Evolutionary conservation across 352 stramenopile genomes (phyloP), one percentile per base, ranked within the genome.

Genomic region (Phytophthora nicotianae): DNA sequence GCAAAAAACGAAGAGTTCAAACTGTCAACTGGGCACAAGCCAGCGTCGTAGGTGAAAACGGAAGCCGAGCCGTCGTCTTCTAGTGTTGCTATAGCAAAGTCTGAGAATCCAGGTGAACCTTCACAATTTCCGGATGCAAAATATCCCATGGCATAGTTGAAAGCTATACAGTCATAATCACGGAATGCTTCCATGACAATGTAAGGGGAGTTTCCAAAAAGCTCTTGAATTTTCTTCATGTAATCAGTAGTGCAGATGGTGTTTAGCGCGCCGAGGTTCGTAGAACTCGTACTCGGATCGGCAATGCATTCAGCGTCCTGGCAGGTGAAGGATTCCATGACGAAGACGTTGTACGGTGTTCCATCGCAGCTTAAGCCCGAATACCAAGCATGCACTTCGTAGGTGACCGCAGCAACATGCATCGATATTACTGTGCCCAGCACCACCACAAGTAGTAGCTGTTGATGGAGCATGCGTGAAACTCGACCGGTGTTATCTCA

Each of bases 91-190:
- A 57, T 29, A 8, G 7, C 8, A 41, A 37, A 63, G 0, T 48
- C 46, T 0, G 26, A 49, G 5, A 41, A 23, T 8, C 23, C n/a
- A 20, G 19, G n/a, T 0, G 35, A 50, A 33, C 56, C 56, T 26
- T 58, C 56, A 17, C 56, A 64, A 16, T 64, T 64, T 24, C 19
- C 37, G 4, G 56, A 46, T 26, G 56, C 56, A 11, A 45, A 50
- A 10, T 47, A 58, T 1, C 17, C 47, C n/a, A 38, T 8, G 14
- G 10, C 35, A 10, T 23, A 51, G 0, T 24, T 35, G 5, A 45
- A 57, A 0, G 3, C 13, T 17, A 23, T 23, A 20, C 56, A 63
- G 45, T 49, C 40, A 19, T 13, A 43, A 40, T 40, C 45, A 4
- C 9, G 24, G 29, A 24, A 51, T 16, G 14, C 5, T 35, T 50